These are phyloP conservation scores for Dysphania ambrosioides DNA, from an alignment of 148 eudicot species.

Conservation along the genomic window DNA sequence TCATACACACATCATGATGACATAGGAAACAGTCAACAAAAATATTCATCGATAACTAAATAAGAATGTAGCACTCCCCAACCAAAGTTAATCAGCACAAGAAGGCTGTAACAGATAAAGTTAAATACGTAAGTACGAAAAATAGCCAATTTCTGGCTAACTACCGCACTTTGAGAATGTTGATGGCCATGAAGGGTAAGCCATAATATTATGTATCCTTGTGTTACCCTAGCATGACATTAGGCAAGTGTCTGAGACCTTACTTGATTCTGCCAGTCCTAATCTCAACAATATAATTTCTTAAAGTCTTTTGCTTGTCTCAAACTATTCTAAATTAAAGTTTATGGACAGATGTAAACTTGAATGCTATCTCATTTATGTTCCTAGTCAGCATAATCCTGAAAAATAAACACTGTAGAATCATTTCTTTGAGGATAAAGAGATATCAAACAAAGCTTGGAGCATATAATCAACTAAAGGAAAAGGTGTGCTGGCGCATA, in stretches of 20 bases:
- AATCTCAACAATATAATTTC: too few relatives aligned
- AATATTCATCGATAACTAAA: not conserved
- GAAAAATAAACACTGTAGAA: not conserved
- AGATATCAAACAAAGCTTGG: not conserved
- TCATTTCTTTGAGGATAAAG: not conserved
- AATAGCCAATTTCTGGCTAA: not conserved
- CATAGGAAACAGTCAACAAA: not conserved
- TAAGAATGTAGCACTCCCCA: not conserved
- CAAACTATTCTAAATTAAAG: not conserved
- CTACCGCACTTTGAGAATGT: not conserved
- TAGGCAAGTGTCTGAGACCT: not conserved
- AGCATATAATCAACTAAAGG: not conserved
- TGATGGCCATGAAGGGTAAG: not conserved
- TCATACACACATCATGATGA: constrained; percentile 18
- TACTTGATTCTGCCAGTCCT: not conserved
- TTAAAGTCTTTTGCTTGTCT: not conserved
- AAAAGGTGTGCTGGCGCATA: constrained; percentile 3
- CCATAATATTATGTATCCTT: too few relatives aligned
- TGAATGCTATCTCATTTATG: not conserved
- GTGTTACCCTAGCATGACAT: constrained; percentile 6
- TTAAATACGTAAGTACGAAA: not conserved
- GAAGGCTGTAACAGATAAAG: not conserved
- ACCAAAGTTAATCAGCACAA: not conserved
- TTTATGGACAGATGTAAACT: too few relatives aligned
- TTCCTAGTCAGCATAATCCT: not conserved